These are phyloP conservation scores for Ordospora pajunii DNA, from an alignment of 371 early-diverging fungal species.

Conservation along the genomic window DNA sequence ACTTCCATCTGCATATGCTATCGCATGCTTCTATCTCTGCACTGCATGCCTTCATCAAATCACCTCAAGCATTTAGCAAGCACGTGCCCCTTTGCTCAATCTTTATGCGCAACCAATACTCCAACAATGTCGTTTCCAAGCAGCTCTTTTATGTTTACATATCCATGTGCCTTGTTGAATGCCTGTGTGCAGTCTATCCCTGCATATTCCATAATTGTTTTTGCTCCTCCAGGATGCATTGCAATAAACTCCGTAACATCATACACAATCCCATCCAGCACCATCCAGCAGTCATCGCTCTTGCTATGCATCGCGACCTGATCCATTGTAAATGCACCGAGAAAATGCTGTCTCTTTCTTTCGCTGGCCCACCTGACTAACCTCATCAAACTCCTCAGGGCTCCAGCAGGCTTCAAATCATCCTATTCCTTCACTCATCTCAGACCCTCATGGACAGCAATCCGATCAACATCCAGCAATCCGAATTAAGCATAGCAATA, in stretches of 20 bases:
- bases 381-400: background rate
- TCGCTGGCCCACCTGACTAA: conserved; percentile 40
- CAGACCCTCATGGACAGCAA: background rate
- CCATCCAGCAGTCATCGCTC: conserved; percentile 78
- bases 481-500: background rate
- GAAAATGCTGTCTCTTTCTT: background rate
- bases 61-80: background rate
- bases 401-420: background rate
- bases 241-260: conserved; percentile 81
- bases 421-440: background rate
- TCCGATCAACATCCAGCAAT: background rate
- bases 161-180: conserved; percentile 70
- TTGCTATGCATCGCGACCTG: conserved; percentile 71
- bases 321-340: conserved; percentile 61
- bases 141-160: conserved; percentile 37
- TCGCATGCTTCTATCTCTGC: background rate
- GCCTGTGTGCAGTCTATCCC: conserved; percentile 82
- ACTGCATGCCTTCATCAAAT: background rate
- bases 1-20: too few species aligned
- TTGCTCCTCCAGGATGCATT: conserved; percentile 84
- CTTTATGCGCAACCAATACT: background rate
- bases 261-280: conserved; percentile 77
- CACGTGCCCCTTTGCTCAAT: background rate
- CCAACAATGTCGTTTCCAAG: conserved; percentile 22
- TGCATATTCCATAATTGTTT: conserved; percentile 76